A percentile compares a stretch with the other conserved stretches of the same genome.
These are phyloP conservation scores for Cutaneotrichosporon sp. DNA, from an alignment of 1,284 basidiomycete species.

Conservation along the genomic window DNA sequence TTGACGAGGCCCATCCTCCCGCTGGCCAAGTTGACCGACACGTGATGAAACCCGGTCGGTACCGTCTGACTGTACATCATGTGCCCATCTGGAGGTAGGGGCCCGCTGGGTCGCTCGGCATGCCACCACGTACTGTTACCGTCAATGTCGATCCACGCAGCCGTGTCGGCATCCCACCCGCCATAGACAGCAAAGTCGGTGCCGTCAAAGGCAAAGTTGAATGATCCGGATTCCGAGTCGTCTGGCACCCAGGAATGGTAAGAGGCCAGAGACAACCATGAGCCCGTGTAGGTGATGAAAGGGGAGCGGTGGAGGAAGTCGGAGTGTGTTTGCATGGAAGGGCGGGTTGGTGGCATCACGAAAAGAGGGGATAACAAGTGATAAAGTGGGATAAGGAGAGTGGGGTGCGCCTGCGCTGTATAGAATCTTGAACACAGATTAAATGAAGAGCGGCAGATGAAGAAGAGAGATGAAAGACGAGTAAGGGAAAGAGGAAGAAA, in stretches of 20 bases:
- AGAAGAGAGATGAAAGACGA: too few species aligned
- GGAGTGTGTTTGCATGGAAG: neutral
- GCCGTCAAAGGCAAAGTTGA: slow-evolving; percentile 9
- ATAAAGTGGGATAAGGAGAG: neutral
- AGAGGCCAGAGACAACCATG: neutral
- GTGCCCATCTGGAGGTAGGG: neutral
- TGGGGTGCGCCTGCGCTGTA: neutral
- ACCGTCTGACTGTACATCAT: neutral
- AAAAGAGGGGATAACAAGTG: too few species aligned
- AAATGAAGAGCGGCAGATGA: too few species aligned
- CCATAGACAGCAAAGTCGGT: slow-evolving; percentile 10
- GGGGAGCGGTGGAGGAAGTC: slow-evolving; percentile 6
- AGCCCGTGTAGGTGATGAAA: slow-evolving; percentile 6
- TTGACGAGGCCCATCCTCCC: slow-evolving; percentile 6
- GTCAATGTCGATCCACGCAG: neutral
- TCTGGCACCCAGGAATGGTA: neutral
- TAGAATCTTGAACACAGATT: too few species aligned
- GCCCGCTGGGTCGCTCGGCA: neutral
- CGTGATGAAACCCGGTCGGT: neutral
- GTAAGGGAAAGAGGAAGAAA: too few species aligned
- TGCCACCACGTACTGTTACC: neutral
- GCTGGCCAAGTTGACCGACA: neutral
- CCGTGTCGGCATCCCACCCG: neutral
- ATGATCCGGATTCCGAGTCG: neutral
- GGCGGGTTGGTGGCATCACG: neutral